A percentile compares a stretch with the other conserved stretches of the same genome.
These are phyloP conservation scores for Calonectria multiphialidica DNA, from an alignment of 2,329 filamentous ascomycete species.

Conservation along the genomic window DNA sequence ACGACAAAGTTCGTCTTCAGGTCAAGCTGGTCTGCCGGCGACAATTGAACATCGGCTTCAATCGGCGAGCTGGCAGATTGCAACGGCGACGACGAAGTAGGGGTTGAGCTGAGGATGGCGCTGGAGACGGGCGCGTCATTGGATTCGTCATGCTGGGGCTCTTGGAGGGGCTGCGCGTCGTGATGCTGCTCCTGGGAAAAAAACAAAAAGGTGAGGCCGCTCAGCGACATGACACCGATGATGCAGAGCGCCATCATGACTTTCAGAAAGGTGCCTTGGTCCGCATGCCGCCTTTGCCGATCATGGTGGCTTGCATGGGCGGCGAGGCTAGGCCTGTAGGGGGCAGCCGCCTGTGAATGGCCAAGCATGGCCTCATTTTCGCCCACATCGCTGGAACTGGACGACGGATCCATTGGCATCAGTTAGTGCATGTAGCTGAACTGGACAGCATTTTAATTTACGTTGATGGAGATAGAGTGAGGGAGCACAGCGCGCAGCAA, in stretches of 20 bases:
- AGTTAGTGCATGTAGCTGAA: conserved; percentile 1
- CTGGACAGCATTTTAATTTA: background rate
- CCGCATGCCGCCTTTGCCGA: background rate
- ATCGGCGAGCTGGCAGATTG: background rate
- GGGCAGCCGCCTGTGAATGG: background rate
- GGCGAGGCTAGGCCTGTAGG: background rate
- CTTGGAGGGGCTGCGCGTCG: background rate
- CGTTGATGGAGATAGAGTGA: background rate
- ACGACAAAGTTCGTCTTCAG: conserved; percentile 23
- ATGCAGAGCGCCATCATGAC: background rate
- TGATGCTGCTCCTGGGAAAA: background rate
- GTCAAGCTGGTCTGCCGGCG: conserved; percentile 22
- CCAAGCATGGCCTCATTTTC: background rate
- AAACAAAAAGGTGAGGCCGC: background rate
- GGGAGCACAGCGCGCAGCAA: background rate
- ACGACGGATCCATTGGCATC: background rate
- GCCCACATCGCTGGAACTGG: background rate
- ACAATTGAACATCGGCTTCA: background rate
- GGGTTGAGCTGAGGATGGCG: background rate
- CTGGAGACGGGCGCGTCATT: background rate
- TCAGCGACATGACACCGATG: background rate
- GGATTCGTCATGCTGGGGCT: background rate
- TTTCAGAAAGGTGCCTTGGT: background rate
- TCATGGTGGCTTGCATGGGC: background rate
- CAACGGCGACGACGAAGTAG: background rate